Evolutionary conservation across 2,329 filamentous ascomycete genomes (phyloP), one percentile per base, ranked within the genome.

Genomic region (Aureobasidium pullulans): DNA sequence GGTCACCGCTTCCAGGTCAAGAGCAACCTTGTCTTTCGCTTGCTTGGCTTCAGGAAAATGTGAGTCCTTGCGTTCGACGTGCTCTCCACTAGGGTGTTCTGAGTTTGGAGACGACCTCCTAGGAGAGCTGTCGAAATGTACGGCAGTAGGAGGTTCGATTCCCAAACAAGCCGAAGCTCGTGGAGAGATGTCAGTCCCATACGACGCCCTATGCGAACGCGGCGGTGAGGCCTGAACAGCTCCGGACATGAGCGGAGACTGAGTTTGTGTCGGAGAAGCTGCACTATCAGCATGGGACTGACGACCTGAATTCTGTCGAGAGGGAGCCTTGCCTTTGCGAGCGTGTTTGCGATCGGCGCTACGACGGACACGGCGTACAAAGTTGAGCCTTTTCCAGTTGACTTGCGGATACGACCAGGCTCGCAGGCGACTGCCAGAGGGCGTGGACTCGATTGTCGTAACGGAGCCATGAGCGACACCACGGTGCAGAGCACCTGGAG

Each of bases 31-130:
- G 3, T 42, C 54, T 34, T 43, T 34, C 5, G 6, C 16, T 10
- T 40, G 28, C n/a, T 11, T 11, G 1, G 15, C 28, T 1, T 40
- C 44, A 3, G 37, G n/a, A 10, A 48, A n/a, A n/a, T 49, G 54
- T 15, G 54, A 49, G 13, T 58, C 54, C 34, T 58, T 58, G 36
- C 54, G 54, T 13, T 57, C 32, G 11, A 16, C 10, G 10, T n/a
- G 40, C 9, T 47, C 53, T 32, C 13, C 43, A 6, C 9, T n/a
- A n/a, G 23, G 15, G 4, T 8, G 15, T 13, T 13, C 15, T 40
- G 37, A 13, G 11, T n/a, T 8, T 16, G 49, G n/a, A 13, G 29
- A n/a, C 9, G 8, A 40, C 15, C 23, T 15, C 10, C 16, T 37
- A 7, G 47, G 32, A 49, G 44, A 34, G 3, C 15, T 29, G 5